These are phyloP conservation scores for Narthecium ossifragum DNA, from an alignment of 106 monocot genomes.

Conservation along the genomic window DNA sequence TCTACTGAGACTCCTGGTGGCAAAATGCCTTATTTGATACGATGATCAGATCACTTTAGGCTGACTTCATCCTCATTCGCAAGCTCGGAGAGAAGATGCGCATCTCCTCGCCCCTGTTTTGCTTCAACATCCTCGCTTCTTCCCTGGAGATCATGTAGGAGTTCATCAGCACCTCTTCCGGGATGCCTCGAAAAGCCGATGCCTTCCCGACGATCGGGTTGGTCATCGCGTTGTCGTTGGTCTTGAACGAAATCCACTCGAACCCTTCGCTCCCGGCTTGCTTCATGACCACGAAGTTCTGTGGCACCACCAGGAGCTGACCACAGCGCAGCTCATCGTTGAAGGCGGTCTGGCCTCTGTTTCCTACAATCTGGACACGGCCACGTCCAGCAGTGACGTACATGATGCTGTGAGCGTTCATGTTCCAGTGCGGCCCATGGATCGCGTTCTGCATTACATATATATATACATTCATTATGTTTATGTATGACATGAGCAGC, in stretches of 20 bases:
- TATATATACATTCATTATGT: too few relatives aligned
- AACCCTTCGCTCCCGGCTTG: slow-evolving; percentile 29
- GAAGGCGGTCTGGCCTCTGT: slow-evolving; percentile 18
- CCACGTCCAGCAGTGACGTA: slow-evolving; percentile 28
- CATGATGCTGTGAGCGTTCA: slow-evolving; percentile 32
- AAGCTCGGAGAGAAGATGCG: slow-evolving; percentile 8
- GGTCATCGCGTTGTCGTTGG: slow-evolving; percentile 23
- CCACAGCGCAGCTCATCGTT: slow-evolving; percentile 25
- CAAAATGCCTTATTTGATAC: too few relatives aligned
- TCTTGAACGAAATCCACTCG: slow-evolving; percentile 46
- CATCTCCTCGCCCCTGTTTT: slow-evolving; percentile 14
- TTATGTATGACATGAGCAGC: too few relatives aligned
- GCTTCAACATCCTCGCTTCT: slow-evolving; percentile 18
- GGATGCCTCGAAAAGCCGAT: slow-evolving; percentile 32
- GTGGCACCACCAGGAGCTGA: slow-evolving; percentile 46
- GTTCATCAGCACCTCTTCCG: slow-evolving; percentile 29
- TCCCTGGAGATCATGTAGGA: slow-evolving; percentile 27
- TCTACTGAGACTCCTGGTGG: background rate
- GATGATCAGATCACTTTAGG: too few relatives aligned
- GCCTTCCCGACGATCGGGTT: slow-evolving; percentile 30
- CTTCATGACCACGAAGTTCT: slow-evolving; percentile 41
- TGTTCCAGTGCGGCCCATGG: slow-evolving; percentile 31
- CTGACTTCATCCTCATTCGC: background rate
- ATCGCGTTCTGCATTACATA: slow-evolving; percentile 36
- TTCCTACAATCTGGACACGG: slow-evolving; percentile 19